Percentiles rank a stretch among this genome's conserved stretches.
Conservation (phyloP, 163 green algal species). For the Picocystis sp. region DNA sequence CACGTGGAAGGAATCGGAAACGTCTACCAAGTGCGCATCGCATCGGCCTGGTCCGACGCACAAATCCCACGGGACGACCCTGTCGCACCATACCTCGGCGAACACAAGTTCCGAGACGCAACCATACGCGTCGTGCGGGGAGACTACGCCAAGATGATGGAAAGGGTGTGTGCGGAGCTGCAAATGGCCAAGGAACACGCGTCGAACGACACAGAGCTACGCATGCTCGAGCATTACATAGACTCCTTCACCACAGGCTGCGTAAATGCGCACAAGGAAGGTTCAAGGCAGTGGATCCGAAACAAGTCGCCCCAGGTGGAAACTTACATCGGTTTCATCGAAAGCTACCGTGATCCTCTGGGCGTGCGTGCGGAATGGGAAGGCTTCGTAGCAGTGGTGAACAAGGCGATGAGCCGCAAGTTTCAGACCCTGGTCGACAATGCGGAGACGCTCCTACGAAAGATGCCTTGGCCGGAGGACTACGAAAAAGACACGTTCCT, state of each 20-base stretch:
- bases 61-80: conserved; percentile 2
- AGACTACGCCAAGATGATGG: conserved; percentile 1
- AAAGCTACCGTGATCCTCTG: conserved; percentile 12
- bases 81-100: background rate
- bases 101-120: conserved; percentile 8
- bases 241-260: conserved; percentile 5
- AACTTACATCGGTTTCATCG: conserved; percentile 18
- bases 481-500: conserved; percentile 15
- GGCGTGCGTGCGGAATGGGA: conserved; percentile 11
- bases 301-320: conserved; percentile 10
- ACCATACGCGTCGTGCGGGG: conserved; percentile 3
- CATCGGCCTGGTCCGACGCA: conserved; percentile 4
- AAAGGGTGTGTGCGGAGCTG: background rate
- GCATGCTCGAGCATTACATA: conserved; percentile 13
- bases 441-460: conserved; percentile 1
- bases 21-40: conserved; percentile 7
- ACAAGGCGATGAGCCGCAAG: conserved; percentile 13
- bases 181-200: conserved; percentile 6
- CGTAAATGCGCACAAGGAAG: conserved; percentile 14
- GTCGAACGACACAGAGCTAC: conserved; percentile 8
- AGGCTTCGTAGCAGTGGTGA: conserved; percentile 13
- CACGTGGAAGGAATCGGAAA: conserved; percentile 6
- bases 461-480: conserved; percentile 9
- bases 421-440: conserved; percentile 4
- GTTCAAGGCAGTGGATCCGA: conserved; percentile 6